Conservation (phyloP, 129 eudicot species). For the Flaveria bidentis region DNA sequence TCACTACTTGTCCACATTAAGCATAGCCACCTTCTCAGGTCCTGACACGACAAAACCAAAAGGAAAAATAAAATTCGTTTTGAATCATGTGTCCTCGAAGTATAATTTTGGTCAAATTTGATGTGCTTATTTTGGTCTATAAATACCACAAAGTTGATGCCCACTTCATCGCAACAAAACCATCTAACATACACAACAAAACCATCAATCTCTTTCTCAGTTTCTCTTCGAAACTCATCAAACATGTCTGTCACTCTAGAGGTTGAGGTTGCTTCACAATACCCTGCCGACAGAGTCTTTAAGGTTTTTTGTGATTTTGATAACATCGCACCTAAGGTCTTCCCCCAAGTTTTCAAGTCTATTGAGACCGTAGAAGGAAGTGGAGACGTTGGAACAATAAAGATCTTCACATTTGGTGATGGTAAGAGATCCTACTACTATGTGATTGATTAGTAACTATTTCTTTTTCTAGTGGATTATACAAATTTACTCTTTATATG, state of each 20-base stretch:
- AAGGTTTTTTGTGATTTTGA: conserved; percentile 4
- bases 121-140: background rate
- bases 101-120: background rate
- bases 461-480: too few species aligned
- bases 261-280: background rate
- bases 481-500: background rate
- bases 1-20: too few species aligned
- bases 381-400: conserved; percentile 2
- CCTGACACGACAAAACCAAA: too few species aligned
- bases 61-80: too few species aligned
- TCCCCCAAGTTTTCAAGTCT: conserved; percentile 9
- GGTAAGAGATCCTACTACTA: background rate
- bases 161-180: background rate
- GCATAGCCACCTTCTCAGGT: too few species aligned
- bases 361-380: background rate
- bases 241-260: background rate
- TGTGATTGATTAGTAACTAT: background rate
- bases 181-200: background rate
- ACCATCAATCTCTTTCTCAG: background rate
- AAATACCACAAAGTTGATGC: conserved; percentile 2
- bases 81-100: too few species aligned
- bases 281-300: background rate
- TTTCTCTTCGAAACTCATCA: background rate
- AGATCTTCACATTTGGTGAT: conserved; percentile 1
- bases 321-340: background rate